Percentiles rank a stretch among this genome's conserved stretches.
These are phyloP conservation scores for Cicer yamashitae DNA, from an alignment of 306 rosid species.

Conservation along the genomic window DNA sequence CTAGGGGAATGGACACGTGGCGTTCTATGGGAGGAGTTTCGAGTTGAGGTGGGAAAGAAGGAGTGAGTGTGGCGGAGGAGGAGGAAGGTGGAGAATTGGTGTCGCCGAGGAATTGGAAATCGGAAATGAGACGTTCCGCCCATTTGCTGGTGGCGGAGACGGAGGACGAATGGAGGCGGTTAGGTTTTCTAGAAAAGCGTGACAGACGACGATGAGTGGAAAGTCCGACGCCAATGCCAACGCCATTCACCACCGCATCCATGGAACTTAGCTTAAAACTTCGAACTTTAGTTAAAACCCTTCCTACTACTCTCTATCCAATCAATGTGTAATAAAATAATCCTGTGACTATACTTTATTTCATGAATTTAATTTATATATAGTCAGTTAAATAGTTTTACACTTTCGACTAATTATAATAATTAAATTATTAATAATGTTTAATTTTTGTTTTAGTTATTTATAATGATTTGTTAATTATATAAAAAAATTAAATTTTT, in stretches of 20 bases:
- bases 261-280: slow-evolving; percentile 38
- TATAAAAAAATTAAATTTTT: too few species aligned
- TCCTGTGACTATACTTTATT: too few species aligned
- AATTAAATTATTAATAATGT: too few species aligned
- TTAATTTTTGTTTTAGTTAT: too few species aligned
- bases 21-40: slow-evolving; percentile 62
- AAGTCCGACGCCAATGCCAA: slow-evolving; percentile 58
- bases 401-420: too few species aligned
- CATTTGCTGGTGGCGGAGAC: slow-evolving; percentile 86
- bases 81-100: slow-evolving; percentile 53
- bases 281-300: slow-evolving; percentile 23
- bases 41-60: slow-evolving; percentile 44
- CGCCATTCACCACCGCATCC: slow-evolving; percentile 60
- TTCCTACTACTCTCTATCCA: not conserved
- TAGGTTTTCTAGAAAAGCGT: slow-evolving; percentile 39
- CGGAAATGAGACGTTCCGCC: slow-evolving; percentile 94
- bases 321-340: not conserved
- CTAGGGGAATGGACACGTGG: slow-evolving; percentile 71
- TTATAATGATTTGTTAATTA: too few species aligned
- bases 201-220: slow-evolving; percentile 48
- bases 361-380: too few species aligned
- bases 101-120: slow-evolving; percentile 87
- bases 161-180: slow-evolving; percentile 41
- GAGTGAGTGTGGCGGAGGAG: slow-evolving; percentile 60
- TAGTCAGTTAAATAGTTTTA: too few species aligned